phyloP scores from a whole-genome alignment of 2,329 filamentous ascomycete genomes.

The Penicillium crustosum region DNA sequence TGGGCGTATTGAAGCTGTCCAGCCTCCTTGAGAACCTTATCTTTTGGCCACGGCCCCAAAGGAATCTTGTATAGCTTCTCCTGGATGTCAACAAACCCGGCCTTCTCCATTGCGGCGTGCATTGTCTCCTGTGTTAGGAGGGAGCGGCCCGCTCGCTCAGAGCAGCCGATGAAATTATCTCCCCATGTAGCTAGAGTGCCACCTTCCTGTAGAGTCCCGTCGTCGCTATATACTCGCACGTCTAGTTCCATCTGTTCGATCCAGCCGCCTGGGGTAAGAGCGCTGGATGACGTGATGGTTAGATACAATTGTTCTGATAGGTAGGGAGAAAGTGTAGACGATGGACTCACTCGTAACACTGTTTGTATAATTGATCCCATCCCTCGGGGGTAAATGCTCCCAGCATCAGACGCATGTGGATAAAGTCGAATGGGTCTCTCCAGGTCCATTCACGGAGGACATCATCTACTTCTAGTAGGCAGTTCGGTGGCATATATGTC shows the following conservation, averaged over 20 bases:
- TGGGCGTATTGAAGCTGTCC: constrained; percentile 39
- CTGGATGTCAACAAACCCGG: constrained; percentile 35
- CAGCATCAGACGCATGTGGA: constrained; percentile 24
- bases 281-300: not conserved
- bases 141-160: constrained; percentile 24
- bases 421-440: constrained; percentile 25
- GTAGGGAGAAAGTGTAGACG: not conserved
- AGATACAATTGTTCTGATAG: not conserved
- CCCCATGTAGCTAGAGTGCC: constrained; percentile 12
- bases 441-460: constrained; percentile 24
- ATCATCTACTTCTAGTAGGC: constrained; percentile 29
- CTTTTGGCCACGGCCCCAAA: constrained; percentile 33
- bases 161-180: constrained; percentile 22
- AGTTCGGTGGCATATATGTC: constrained; percentile 29
- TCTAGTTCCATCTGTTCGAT: constrained; percentile 16
- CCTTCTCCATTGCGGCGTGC: constrained; percentile 25
- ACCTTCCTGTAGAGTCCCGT: constrained; percentile 2
- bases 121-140: constrained; percentile 27
- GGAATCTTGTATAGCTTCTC: constrained; percentile 30
- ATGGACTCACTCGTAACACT: constrained; percentile 13
- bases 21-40: constrained; percentile 35
- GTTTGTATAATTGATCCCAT: constrained; percentile 10
- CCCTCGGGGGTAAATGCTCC: constrained; percentile 6
- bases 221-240: constrained; percentile 13
- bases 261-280: constrained; percentile 7